These are phyloP conservation scores for Theileria parva DNA, from an alignment of 169 alveolate genomes.

Conservation along the genomic window DNA sequence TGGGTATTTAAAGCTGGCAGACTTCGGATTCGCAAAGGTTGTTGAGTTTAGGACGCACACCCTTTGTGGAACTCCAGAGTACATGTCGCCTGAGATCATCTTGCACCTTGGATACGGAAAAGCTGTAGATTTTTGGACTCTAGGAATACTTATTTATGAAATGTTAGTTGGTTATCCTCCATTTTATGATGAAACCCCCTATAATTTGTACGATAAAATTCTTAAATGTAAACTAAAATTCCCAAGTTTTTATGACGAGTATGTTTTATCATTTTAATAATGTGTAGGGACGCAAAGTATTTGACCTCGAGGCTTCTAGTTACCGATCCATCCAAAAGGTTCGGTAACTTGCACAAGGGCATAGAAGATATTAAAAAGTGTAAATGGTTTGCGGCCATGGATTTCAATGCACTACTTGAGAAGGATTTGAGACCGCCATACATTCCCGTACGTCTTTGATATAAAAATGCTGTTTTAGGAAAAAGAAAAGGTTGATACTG, in stretches of 20 bases:
- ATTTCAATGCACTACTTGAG: constrained; percentile 78
- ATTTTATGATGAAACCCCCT: constrained; percentile 96
- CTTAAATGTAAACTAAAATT: constrained; percentile 93
- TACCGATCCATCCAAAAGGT: constrained; percentile 92
- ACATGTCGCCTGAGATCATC: constrained; percentile 99
- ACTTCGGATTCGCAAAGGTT: constrained; percentile 99
- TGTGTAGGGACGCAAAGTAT: constrained; percentile 77
- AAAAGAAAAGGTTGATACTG: constrained; percentile 2
- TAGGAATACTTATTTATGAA: constrained; percentile 96
- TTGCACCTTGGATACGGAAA: constrained; percentile 93
- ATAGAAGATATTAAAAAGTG: constrained; percentile 89
- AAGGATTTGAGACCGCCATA: constrained; percentile 84
- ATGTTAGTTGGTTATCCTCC: constrained; percentile 98
- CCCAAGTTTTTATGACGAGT: constrained; percentile 89
- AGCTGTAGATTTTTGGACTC: constrained; percentile 99
- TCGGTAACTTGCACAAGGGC: constrained; percentile 93
- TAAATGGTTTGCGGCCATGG: constrained; percentile 84
- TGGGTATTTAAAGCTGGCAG: constrained; percentile 97
- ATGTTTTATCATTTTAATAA: constrained; percentile 10
- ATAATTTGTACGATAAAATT: constrained; percentile 95
- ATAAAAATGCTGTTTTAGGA: neutral
- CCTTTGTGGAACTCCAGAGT: constrained; percentile 99
- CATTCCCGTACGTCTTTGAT: constrained; percentile 70
- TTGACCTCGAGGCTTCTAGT: constrained; percentile 90
- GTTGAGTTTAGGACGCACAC: constrained; percentile 97